Evolutionary conservation across 2,329 filamentous ascomycete genomes (phyloP).

Genomic region (Cytospora leucostoma): DNA sequence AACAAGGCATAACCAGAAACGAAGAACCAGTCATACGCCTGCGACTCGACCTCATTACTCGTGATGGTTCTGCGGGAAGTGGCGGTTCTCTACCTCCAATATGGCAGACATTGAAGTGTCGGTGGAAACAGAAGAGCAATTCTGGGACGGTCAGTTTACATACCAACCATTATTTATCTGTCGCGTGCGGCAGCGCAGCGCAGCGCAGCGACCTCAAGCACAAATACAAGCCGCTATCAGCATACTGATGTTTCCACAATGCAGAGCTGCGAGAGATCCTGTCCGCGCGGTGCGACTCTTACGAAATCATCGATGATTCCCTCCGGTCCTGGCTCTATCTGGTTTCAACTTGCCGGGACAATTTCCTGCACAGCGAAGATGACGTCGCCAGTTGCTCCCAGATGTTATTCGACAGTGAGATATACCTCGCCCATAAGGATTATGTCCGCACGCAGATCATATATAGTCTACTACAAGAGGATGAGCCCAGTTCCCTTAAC

Average conservation of each 20-base stretch:
- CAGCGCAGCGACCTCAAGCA: not conserved
- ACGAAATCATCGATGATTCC: constrained; percentile 75
- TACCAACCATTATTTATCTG: constrained; percentile 21
- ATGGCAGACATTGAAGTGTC: constrained; percentile 68
- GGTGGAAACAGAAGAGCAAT: constrained; percentile 79
- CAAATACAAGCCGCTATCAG: not conserved
- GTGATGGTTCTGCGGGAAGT: constrained; percentile 25
- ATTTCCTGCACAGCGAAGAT: constrained; percentile 73
- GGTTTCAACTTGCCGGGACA: constrained; percentile 73
- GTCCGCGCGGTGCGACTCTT: constrained; percentile 48
- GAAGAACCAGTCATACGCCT: not conserved
- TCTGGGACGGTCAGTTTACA: constrained; percentile 74
- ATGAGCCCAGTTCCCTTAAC: constrained; percentile 77
- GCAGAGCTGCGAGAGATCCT: constrained; percentile 53
- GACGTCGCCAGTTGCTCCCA: constrained; percentile 80
- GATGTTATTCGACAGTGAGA: constrained; percentile 70
- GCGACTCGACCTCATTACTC: constrained; percentile 13
- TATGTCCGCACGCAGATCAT: constrained; percentile 94
- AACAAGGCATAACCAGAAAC: not conserved
- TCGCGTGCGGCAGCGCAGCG: constrained; percentile 8
- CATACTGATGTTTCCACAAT: constrained; percentile 5
- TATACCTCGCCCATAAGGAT: constrained; percentile 74
- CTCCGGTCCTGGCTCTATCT: constrained; percentile 83
- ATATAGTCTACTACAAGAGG: constrained; percentile 87
- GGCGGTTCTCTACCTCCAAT: constrained; percentile 31